These are phyloP conservation scores for Ambrosia trifida DNA, from an alignment of 129 eudicot species.

Conservation along the genomic window DNA sequence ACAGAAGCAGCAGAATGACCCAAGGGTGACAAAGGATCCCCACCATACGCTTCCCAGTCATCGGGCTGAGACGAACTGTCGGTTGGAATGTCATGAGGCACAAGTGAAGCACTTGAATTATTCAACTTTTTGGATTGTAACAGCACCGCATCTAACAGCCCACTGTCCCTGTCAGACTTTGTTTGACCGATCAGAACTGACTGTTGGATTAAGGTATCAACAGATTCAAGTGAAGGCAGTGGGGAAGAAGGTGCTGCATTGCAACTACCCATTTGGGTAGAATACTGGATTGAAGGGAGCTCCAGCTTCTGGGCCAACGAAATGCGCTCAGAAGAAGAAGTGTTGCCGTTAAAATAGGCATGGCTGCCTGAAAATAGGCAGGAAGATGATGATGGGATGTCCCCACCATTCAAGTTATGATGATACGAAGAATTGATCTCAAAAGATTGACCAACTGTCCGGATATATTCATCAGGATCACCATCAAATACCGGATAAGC, in stretches of 20 bases:
- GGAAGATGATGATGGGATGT: slow-evolving; percentile 37
- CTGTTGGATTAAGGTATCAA: slow-evolving; percentile 59
- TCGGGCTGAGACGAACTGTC: slow-evolving; percentile 51
- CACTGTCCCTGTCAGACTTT: slow-evolving; percentile 61
- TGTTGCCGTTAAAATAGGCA: slow-evolving; percentile 85
- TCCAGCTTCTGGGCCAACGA: slow-evolving; percentile 78
- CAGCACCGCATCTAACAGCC: slow-evolving; percentile 77
- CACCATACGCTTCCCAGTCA: slow-evolving; percentile 26
- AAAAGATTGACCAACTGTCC: slow-evolving; percentile 40
- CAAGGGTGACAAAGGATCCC: slow-evolving; percentile 68
- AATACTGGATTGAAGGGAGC: slow-evolving; percentile 99
- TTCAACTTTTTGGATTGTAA: slow-evolving; percentile 58
- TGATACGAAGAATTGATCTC: neutral
- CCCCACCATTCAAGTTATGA: slow-evolving; percentile 30
- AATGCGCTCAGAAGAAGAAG: slow-evolving; percentile 78
- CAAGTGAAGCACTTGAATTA: slow-evolving; percentile 30
- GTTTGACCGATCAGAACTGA: slow-evolving; percentile 54
- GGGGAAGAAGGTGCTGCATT: slow-evolving; percentile 65
- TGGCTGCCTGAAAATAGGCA: slow-evolving; percentile 70
- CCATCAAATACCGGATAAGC: slow-evolving; percentile 30
- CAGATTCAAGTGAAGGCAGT: slow-evolving; percentile 80
- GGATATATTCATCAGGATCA: slow-evolving; percentile 34
- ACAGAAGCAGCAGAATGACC: slow-evolving; percentile 75
- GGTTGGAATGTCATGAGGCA: slow-evolving; percentile 28
- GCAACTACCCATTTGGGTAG: slow-evolving; percentile 67